These are phyloP conservation scores for Talaromyces nanjingensis DNA, from an alignment of 495 filamentous ascomycete genomes.

Conservation along the genomic window DNA sequence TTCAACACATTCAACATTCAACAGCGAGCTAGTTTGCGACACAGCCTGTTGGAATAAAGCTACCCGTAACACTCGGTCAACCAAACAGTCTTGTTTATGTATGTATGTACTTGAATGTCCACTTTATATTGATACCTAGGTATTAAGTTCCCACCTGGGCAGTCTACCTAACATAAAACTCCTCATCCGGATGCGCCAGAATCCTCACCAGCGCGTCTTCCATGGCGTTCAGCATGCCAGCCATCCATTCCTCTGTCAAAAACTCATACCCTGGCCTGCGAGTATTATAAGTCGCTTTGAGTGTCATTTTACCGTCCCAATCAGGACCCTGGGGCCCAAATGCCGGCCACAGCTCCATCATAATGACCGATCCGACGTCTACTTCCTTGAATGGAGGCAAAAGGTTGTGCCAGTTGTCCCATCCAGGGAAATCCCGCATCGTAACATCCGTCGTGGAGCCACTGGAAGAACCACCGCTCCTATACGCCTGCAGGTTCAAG, in stretches of 20 bases:
- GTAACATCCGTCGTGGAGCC: neutral
- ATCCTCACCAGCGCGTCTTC: neutral
- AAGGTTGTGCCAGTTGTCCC: neutral
- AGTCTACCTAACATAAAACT: neutral
- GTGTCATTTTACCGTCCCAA: neutral
- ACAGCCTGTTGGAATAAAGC: no score
- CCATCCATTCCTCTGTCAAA: neutral
- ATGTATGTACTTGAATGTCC: no score
- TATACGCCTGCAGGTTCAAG: neutral
- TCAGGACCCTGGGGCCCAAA: neutral
- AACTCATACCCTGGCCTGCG: neutral
- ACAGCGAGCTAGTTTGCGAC: no score
- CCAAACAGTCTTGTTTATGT: no score
- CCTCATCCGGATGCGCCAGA: neutral
- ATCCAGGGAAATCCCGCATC: neutral
- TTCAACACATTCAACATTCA: no score
- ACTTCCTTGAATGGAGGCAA: neutral
- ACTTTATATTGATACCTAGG: neutral
- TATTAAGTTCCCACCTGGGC: neutral
- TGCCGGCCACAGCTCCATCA: constrained; percentile 3
- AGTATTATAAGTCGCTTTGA: constrained; percentile 3
- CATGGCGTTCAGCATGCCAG: neutral
- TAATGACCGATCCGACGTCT: neutral
- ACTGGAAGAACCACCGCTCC: neutral
- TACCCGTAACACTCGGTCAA: no score